Base-by-base conservation (phyloP, 306 rosid species). In the Vigna hirtella region DNA sequence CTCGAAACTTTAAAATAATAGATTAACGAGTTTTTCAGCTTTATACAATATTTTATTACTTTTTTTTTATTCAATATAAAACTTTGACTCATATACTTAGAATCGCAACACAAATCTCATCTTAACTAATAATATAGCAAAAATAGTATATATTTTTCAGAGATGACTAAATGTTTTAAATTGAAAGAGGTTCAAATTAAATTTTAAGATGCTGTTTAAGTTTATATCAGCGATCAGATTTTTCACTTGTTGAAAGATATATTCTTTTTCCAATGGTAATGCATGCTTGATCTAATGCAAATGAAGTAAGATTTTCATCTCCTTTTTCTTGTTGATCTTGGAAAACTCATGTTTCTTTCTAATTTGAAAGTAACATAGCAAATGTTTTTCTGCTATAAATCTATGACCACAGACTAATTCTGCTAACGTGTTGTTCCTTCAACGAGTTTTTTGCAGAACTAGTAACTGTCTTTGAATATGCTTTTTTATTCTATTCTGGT, bases 301-400 rank as follows among this genome's bases (percentile, higher is more conserved):
- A 30, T 0, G 34, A 30, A 30, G 34, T 26, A 26, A 26, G 28
- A 26, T 30, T 30, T 32, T 32, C 38, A 0, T 28, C 40, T 12
- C 3, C 10, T 11, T 20, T 40, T 30, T 36, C 18, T 20, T 20
- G 50, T 3, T 16, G 9, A 26, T 12, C 12, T 64, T 18, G 22
- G 18, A 30, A 70, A 51, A 36, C 28, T 50, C 15, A 16, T 51
- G 66, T 51, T 40, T 51, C 56, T 51, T 40, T 38, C 62, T 45
- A 28, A 55, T 18, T 66, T 18, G n/a, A 47, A 66, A 72, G 66
- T 49, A 79, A 72, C 82, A 38, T 38, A 38, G 22, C n/a, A n/a
- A 28, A 36, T 58, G 42, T 32, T 32, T 32, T 32, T 32, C 6
- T 32, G 6, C 6, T 32, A 5, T 32, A 32, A 32, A 5, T 32